Base-by-base conservation (phyloP, 495 filamentous ascomycete genomes). In the Chaetomium fimeti region DNA sequence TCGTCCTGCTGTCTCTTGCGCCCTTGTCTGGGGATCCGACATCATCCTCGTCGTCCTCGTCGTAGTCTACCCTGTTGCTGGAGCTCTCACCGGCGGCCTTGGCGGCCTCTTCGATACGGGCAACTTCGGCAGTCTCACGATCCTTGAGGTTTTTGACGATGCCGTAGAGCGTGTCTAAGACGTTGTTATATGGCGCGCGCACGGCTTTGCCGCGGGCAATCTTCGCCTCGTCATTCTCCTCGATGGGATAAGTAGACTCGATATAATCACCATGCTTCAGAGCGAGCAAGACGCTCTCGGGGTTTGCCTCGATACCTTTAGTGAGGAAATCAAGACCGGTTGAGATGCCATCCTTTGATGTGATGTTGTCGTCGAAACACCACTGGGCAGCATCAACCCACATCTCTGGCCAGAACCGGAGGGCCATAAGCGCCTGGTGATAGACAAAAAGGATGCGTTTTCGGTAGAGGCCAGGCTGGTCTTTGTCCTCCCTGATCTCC, bases 301-400 rank as follows among this genome's bases (percentile, higher is more conserved):
- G 92, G 69, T 97, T 98, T 8, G 92, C 95, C 16, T 86, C 82
- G 60, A 93, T 85, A 29, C 94, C 94, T 61, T 92, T 83, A 47
- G 83, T 82, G 48, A 98, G 81, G 67, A 97, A 93, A 18, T 83
- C 78, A 45, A 82, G 69, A 29, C 80, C 83, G 38, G 73, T 67
- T 2, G 89, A 84, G 62, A 88, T 87, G 24, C 90, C 90, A 57
- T 89, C 87, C 20, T 78, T 85, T 42, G 75, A 57, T 7, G 75
- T 65, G 53, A 82, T 69, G 57, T 85, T 85, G 71, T 96, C 92
- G 56, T 86, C 79, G 71, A 92, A 90, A 76, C 92, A 97, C 81
- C 93, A 98, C 62, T 97, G 90, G 15, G 92, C 90, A 3, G 93
- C 94, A 54, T 97, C 92, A 67, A 89, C 93, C 94, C 94, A 98